Base-by-base conservation (phyloP, 768 basidiomycete genomes). In the Rhizopogon salebrosus region DNA sequence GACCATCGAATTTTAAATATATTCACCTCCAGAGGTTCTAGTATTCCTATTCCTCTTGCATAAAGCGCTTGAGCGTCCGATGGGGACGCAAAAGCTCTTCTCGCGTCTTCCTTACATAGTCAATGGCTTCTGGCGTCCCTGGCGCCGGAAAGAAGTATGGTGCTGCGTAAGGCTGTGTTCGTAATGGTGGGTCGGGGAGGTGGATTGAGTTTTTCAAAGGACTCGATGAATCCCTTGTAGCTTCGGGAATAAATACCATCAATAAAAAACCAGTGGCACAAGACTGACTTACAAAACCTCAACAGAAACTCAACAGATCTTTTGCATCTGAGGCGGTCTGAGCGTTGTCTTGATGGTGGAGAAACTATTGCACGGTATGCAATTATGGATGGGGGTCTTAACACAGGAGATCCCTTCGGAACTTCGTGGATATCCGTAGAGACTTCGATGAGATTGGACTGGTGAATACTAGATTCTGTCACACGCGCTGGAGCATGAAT, bases 111-210 rank as follows among this genome's bases (percentile, higher is more conserved):
- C 54, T 62, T 2, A 67, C 59, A 51, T 74, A 73, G 26, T 59
- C 67, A 10, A 56, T 56, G 1, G 72, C 72, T n/a, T 62, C 66
- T 0, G 67, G 71, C 0, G 72, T 68, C 2, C 61, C 59, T 2
- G 84, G 84, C 6, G 74, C 67, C 18, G 80, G 76, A 58, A 80
- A 78, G 65, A 81, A 83, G 60, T 82, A 84, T 2, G 83, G 82
- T 4, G 82, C 82, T 53, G 80, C 78, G 57, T 85, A 87, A 3
- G 84, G 83, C 45, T 80, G 72, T 2, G 84, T 85, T 7, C 77
- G 75, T 29, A 22, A 39, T 20, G 76, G 63, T 20, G 59, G 58
- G 29, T 41, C 23, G 14, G 52, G 29, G 18, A 35, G 3, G 26
- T 53, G 27, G 9, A 14, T 23, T 31, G 53, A 9, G 10, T 24